Evolutionary conservation across 208 protist species (phyloP), one percentile per base, ranked within the genome.

Genomic region (Trypanosoma melophagium): DNA sequence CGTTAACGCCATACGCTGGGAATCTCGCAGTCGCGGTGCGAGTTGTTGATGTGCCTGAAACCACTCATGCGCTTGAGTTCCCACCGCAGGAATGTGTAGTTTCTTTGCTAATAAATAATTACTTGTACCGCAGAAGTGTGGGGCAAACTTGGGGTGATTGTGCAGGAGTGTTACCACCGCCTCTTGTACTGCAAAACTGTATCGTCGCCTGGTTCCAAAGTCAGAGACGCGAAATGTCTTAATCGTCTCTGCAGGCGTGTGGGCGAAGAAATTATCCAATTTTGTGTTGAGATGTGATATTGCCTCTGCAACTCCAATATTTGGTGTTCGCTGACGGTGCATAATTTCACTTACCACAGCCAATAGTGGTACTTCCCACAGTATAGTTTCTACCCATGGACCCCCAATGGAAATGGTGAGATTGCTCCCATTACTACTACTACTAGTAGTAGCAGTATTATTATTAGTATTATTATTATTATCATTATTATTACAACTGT

Each of bases 1-100:
- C 70, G 80, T 69, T 45, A 96, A 69, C 63, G 90, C 90, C 57
- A 84, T 57, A 19, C 78, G 79, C 75, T 96, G 90, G 22, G 81
- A 93, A 21, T 68, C 64, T 7, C 83, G 83, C 55, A 96, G 77
- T 28, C 60, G 57, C 40, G 90, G 78, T 7, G 80, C 71, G 35
- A 96, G 79, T 75, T 96, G 90, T 72, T 96, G 90, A 66, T 92
- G 92, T 21, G 90, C 90, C 81, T 96, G 90, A 68, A 92, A 96
- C 90, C 90, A 96, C 74, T 96, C 90, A 58, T 96, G 90, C 16
- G 90, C 90, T 62, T 96, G 90, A 21, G 90, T 96, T 25, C 90
- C 90, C 10, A 93, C 68, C 2, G 87, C 75, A 4, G 79, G 55
- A n/a, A 96, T 38, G 38, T 79, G 19, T 28, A 90, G 63, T 16